phyloP scores from a whole-genome alignment of 768 basidiomycete species.

The Termitomyces sp. region DNA sequence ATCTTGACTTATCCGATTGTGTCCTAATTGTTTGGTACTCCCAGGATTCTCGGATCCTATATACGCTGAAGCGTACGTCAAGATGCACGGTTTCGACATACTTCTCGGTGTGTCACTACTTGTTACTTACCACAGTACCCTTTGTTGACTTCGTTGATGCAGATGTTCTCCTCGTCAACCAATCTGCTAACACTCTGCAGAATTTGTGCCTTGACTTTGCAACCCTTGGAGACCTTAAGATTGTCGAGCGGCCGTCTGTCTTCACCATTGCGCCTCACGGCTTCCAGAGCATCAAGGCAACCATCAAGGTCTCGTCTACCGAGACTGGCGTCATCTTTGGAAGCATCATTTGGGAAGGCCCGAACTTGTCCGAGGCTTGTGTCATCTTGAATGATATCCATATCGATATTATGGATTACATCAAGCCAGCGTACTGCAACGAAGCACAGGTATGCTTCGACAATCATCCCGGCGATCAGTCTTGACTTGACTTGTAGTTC shows the following conservation, averaged over 20 bases:
- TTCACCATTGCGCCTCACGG: constrained; percentile 94
- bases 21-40: neutral
- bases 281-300: constrained; percentile 98
- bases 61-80: constrained; percentile 96
- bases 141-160: neutral
- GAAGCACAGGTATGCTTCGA: constrained; percentile 75
- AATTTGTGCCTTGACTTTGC: constrained; percentile 98
- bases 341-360: constrained; percentile 94
- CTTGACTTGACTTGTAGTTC: constrained; percentile 52
- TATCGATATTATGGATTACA: constrained; percentile 98
- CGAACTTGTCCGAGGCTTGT: constrained; percentile 81
- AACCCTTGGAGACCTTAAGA: constrained; percentile 93
- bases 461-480: neutral
- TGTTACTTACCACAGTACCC: neutral
- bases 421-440: constrained; percentile 93
- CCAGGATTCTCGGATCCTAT: constrained; percentile 96
- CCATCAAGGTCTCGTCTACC: constrained; percentile 97
- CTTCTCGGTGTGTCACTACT: constrained; percentile 58
- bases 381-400: constrained; percentile 97
- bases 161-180: constrained; percentile 97
- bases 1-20: neutral
- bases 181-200: constrained; percentile 90
- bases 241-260: constrained; percentile 92
- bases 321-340: constrained; percentile 99
- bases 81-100: constrained; percentile 97